phyloP scores from a whole-genome alignment of 768 basidiomycete genomes.

The Mycena vulgaris region DNA sequence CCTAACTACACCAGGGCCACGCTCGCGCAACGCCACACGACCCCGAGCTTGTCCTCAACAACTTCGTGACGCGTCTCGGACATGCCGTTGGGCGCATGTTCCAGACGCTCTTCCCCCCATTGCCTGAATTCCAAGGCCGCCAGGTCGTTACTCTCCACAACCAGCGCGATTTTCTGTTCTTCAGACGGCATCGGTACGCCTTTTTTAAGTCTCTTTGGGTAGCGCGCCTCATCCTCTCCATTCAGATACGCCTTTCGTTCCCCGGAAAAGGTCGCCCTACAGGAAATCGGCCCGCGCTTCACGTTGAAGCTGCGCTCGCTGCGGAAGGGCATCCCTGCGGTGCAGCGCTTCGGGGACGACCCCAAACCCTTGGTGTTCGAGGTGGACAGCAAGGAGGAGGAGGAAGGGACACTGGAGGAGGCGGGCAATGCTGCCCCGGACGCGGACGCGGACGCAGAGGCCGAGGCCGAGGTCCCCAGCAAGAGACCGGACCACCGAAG shows the following conservation, averaged over 20 bases:
- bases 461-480: not conserved
- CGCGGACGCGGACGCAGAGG: not conserved
- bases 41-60: constrained; percentile 96
- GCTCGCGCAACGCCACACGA: constrained; percentile 93
- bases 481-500: constrained; percentile 32
- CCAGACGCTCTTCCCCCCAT: constrained; percentile 95
- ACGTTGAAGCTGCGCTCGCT: constrained; percentile 94
- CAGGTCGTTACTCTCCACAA: constrained; percentile 99
- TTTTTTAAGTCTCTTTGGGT: constrained; percentile 14
- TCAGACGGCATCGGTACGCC: constrained; percentile 90
- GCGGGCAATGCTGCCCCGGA: constrained; percentile 20
- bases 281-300: constrained; percentile 98
- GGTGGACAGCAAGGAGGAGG: constrained; percentile 55
- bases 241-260: constrained; percentile 92
- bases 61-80: constrained; percentile 94
- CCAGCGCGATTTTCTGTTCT: constrained; percentile 98
- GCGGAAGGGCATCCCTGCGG: constrained; percentile 89
- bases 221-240: not conserved
- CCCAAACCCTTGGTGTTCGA: constrained; percentile 71
- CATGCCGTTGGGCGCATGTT: constrained; percentile 96
- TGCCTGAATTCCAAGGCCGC: constrained; percentile 95
- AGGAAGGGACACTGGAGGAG: constrained; percentile 43
- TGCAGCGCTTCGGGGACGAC: constrained; percentile 77
- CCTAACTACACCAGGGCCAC: constrained; percentile 75
- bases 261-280: constrained; percentile 90